These are phyloP conservation scores for Iris macrosiphon DNA, from an alignment of 106 monocot genomes.

Conservation along the genomic window DNA sequence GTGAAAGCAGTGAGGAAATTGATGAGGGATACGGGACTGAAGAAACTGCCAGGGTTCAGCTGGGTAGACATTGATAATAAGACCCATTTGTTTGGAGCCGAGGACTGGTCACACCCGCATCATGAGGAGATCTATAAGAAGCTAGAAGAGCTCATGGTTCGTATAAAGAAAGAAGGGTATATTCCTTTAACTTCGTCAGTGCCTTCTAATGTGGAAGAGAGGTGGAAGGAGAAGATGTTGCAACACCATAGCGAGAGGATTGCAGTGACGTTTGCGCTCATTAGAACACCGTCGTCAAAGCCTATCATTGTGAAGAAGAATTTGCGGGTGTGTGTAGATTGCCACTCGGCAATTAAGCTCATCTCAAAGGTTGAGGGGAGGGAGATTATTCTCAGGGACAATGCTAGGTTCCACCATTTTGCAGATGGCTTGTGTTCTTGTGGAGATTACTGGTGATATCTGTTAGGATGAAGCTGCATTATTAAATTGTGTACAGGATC, in stretches of 20 bases:
- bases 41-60: conserved; percentile 53
- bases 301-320: conserved; percentile 70
- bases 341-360: conserved; percentile 60
- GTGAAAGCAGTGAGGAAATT: conserved; percentile 36
- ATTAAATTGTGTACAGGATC: too few relatives aligned
- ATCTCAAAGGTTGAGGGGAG: conserved; percentile 47
- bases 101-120: conserved; percentile 43
- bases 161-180: conserved; percentile 49
- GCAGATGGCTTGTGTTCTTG: conserved; percentile 56
- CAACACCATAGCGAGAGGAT: conserved; percentile 63
- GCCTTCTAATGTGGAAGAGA: conserved; percentile 35
- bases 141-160: conserved; percentile 32
- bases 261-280: conserved; percentile 57
- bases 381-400: conserved; percentile 59
- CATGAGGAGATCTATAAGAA: conserved; percentile 41
- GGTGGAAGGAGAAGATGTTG: conserved; percentile 45
- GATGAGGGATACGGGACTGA: conserved; percentile 34
- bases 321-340: conserved; percentile 53
- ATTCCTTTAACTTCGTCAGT: conserved; percentile 30
- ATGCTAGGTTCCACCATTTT: conserved; percentile 68
- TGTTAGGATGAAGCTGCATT: not conserved
- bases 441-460: conserved; percentile 63
- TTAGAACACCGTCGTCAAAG: conserved; percentile 22
- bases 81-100: conserved; percentile 41
- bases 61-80: conserved; percentile 57